Base-by-base conservation (phyloP, 495 filamentous ascomycete species). In the Trichoderma virens region DNA sequence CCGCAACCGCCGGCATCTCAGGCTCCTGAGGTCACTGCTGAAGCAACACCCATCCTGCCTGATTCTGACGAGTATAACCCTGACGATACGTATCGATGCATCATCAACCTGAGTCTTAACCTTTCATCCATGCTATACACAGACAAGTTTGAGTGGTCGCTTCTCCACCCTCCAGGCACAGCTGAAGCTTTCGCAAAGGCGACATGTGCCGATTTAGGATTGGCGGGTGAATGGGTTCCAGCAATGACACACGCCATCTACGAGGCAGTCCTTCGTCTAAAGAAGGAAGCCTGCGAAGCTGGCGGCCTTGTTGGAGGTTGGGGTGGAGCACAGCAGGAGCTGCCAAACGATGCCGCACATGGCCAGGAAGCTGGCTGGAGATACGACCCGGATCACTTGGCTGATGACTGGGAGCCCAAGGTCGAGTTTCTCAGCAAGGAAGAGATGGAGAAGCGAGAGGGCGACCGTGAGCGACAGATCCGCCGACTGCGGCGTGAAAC, bases 121-220 rank as follows among this genome's bases (percentile, higher is more conserved):
- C 83, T 98, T 25, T 88, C 90, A 61, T 96, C 96, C 66, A 87
- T 89, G 64, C 86, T 98, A 20, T 98, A 96, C 75, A 93, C 90
- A 5, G 94, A 99, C 81, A 96, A 90, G 73, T 98, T 99, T 68
- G 94, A 99, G 72, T 99, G 94, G 94, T 97, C 94, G 20, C 80
- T 99, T 5, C 83, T 97, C 9, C 92, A 97, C 71, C 92, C 92
- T 4, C 87, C 90, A 0, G 92, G 95, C 16, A 88, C 94, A 63
- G 91, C 94, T 11, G 94, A 99, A 74, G 83, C 87, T 43, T 98
- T 98, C 74, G 95, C 94, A 56, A 90, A 90, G 69, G 82, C 90
- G 64, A 97, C 94, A 0, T 96, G 93, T 73, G 89, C 92, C 13
- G 94, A 99, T 71, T 75, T 98, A 5, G 92, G 92, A 35, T 81